Percentiles rank a stretch among this genome's conserved stretches.
Evolutionary conservation across 441 rosid species (phyloP).

Genomic region (Melastoma candidum): DNA sequence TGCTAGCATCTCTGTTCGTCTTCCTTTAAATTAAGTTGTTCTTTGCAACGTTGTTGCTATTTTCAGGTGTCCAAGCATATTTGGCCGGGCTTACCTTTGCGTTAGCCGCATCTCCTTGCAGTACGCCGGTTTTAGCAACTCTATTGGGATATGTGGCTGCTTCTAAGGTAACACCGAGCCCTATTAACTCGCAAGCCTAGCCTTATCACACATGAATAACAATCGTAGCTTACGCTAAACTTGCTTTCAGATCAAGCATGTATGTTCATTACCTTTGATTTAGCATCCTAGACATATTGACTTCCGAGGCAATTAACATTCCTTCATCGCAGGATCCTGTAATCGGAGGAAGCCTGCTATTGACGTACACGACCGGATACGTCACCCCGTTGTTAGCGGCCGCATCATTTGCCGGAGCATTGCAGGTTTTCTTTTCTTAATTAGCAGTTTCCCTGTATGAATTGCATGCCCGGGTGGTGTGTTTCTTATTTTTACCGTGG

Average conservation of each 20-base stretch:
- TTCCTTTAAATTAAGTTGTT: too few species aligned
- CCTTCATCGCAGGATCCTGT: conserved; percentile 54
- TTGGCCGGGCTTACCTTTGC: conserved; percentile 93
- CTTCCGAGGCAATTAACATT: too few species aligned
- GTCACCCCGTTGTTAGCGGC: conserved; percentile 87
- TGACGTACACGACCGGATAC: conserved; percentile 91
- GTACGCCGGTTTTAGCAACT: conserved; percentile 90
- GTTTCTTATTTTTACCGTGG: too few species aligned
- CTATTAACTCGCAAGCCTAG: neutral
- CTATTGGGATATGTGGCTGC: conserved; percentile 81
- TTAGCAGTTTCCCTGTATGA: neutral
- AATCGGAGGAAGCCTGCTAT: conserved; percentile 85
- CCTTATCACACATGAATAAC: neutral
- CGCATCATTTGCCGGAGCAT: conserved; percentile 94
- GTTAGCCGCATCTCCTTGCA: conserved; percentile 94
- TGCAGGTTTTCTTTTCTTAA: conserved; percentile 44
- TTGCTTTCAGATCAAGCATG: neutral
- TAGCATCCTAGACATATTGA: too few species aligned
- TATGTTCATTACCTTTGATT: too few species aligned
- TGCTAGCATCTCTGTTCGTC: neutral
- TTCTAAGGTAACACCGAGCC: conserved; percentile 47
- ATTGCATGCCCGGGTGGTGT: too few species aligned
- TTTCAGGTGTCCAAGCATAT: conserved; percentile 87
- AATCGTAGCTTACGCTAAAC: too few species aligned
- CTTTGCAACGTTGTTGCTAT: conserved; percentile 3